These are phyloP conservation scores for Perkinsus chesapeaki DNA, from an alignment of 169 alveolate genomes.

Conservation along the genomic window DNA sequence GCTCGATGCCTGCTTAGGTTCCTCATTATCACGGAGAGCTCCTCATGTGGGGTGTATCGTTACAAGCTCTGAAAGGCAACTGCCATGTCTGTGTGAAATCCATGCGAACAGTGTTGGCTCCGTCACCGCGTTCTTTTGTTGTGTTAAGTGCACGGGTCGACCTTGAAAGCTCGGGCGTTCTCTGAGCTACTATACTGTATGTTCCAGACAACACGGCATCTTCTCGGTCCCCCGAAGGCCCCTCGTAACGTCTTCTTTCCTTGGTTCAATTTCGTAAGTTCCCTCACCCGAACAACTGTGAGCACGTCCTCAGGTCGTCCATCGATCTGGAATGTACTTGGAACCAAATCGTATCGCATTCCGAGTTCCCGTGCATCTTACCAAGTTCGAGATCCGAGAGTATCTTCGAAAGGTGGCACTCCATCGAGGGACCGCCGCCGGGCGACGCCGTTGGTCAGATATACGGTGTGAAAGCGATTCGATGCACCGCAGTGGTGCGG, in stretches of 20 bases:
- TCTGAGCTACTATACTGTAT: neutral
- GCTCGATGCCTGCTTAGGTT: neutral
- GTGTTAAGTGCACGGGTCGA: neutral
- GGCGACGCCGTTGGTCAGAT: neutral
- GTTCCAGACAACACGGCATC: slow-evolving; percentile 5
- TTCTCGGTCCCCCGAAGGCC: slow-evolving; percentile 49
- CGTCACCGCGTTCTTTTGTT: neutral
- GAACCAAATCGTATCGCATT: slow-evolving; percentile 68
- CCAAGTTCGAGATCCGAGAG: slow-evolving; percentile 70
- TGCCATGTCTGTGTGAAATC: no score
- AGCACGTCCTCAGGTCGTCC: slow-evolving; percentile 21
- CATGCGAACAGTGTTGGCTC: neutral
- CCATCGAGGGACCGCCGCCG: neutral
- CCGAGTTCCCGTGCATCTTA: slow-evolving; percentile 69
- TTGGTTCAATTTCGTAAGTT: slow-evolving; percentile 56
- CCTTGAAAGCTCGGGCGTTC: neutral
- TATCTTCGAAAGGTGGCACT: slow-evolving; percentile 56
- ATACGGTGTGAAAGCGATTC: slow-evolving; percentile 65
- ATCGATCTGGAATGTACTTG: slow-evolving; percentile 64
- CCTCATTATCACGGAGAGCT: neutral
- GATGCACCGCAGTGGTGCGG: slow-evolving; percentile 63
- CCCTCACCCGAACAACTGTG: neutral
- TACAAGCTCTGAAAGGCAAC: neutral
- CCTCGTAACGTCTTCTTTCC: slow-evolving; percentile 77
- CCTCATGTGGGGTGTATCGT: neutral